Evolutionary conservation across 2,329 filamentous ascomycete species (phyloP), one percentile per base, ranked within the genome.

Genomic region (Tolypocladium cylindrosporum): DNA sequence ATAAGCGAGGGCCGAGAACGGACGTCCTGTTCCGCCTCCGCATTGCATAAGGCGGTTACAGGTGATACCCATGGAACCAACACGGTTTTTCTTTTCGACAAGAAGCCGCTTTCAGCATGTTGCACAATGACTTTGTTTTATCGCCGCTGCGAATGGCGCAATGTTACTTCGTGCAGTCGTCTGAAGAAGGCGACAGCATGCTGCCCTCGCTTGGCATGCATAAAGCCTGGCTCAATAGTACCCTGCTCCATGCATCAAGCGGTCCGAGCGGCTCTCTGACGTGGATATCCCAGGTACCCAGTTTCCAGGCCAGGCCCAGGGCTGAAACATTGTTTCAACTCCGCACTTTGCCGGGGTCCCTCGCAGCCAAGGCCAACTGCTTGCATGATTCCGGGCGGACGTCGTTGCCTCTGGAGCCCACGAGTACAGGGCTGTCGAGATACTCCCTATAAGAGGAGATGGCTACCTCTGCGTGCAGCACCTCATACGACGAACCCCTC

Each of bases 251-350:
- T 51, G 27, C 48, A 51, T 36, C 48, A 36, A 51, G 48, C 2
- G 48, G 48, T 36, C 48, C 48, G 48, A 36, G 48, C 48, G 27
- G 19, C 40, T n/a, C 40, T 41, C 36, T n/a, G 48, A 21, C 48
- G 19, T 51, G 48, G 48, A 51, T 21, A 41, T 21, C 39, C 27
- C 16, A 43, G 41, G 10, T 13, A 21, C 14, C 40, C 39, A 27
- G 27, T 31, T 31, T 1, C 27, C 27, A 34, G 39, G 39, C 16
- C n/a, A 19, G 10, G 24, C 24, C 42, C 39, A 43, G 31, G 54
- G 54, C 39, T 55, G 54, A 55, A 55, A 55, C 54, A 55, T 16
- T 55, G 54, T 55, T 55, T 55, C 54, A 55, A 42, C 54, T 41
- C 54, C 54, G 41, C 54, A 41, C 54, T 40, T 55, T 42, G 13